Base-by-base conservation (phyloP, 2,329 filamentous ascomycete genomes). In the Ophiostoma novo-ulmi region DNA sequence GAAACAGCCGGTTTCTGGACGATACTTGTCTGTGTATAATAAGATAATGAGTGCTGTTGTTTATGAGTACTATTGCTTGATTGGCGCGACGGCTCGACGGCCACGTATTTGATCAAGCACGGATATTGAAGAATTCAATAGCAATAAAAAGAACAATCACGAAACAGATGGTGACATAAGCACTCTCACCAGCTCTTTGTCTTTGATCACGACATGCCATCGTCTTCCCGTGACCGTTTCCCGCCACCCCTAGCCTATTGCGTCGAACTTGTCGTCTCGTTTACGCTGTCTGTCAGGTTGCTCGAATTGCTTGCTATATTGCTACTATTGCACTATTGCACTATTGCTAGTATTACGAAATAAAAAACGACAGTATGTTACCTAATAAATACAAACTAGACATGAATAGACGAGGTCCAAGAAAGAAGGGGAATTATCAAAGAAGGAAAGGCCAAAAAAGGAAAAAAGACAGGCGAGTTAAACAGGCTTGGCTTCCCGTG, bases 401-500 rank as follows among this genome's bases (percentile, higher is more conserved):
- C 44, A 20, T 7, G 6, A 58, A 11, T 5, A 58, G 11, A 58
- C 11, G 7, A 58, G 22, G 52, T 26, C 52, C 26, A 58, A 48
- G 44, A 48, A 26, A 13, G 13, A 8, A 55, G n/a, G 14, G 39
- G 39, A 31, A 31, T 31, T 6, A 44, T 48, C 44, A 48, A 48
- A 58, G 14, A 58, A 5, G 22, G 52, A 58, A 58, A 58, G 52
- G 52, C 26, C 52, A 55, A 22, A 22, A 22, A 35, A 63, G 26
- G 8, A 63, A 26, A 35, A 35, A 36, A 17, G 58, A 63, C 22
- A 63, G 58, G 26, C 31, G 55, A 17, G 13, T 10, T 4, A 22
- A 61, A 61, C n/a, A 58, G 52, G 52, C 52, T 58, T 58, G 52
- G 58, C 58, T 63, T 31, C 26, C 55, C 58, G 58, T 63, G 58